Evolutionary conservation across 441 rosid genomes (phyloP).

Genomic region (Syzygium syzygioides): DNA sequence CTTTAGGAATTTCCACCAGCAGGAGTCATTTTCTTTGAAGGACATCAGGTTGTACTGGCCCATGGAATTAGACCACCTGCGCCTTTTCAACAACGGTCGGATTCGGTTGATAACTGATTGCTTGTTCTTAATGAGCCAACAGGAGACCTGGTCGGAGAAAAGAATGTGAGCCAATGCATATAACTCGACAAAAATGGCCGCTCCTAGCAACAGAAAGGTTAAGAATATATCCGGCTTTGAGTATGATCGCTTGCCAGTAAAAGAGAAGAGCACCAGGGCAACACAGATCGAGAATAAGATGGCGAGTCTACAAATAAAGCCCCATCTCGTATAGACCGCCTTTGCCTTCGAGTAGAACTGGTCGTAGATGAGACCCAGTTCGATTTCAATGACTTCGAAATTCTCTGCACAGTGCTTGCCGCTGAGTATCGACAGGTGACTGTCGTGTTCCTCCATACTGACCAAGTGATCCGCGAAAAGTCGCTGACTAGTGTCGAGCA

Average conservation of each 20-base stretch:
- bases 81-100: neutral
- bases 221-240: neutral
- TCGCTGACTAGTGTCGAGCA: neutral
- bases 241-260: rapidly evolving
- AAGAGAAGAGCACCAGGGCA: neutral
- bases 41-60: neutral
- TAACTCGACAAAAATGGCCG: neutral
- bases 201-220: neutral
- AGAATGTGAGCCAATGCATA: neutral
- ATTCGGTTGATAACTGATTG: neutral
- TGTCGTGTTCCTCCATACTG: neutral
- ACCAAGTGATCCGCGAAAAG: neutral
- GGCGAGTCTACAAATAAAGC: neutral
- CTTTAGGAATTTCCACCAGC: rapidly evolving
- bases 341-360: neutral
- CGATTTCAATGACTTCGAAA: neutral
- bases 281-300: neutral
- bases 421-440: neutral
- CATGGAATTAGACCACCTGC: neutral
- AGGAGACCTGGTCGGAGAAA: rapidly evolving
- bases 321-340: rapidly evolving
- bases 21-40: rapidly evolving
- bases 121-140: neutral
- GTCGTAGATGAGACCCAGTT: neutral
- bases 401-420: neutral